A percentile compares a stretch with the other conserved stretches of the same genome.
Conservation (phyloP, 176 grass and related monocot species). For the Carex myosuroides region DNA sequence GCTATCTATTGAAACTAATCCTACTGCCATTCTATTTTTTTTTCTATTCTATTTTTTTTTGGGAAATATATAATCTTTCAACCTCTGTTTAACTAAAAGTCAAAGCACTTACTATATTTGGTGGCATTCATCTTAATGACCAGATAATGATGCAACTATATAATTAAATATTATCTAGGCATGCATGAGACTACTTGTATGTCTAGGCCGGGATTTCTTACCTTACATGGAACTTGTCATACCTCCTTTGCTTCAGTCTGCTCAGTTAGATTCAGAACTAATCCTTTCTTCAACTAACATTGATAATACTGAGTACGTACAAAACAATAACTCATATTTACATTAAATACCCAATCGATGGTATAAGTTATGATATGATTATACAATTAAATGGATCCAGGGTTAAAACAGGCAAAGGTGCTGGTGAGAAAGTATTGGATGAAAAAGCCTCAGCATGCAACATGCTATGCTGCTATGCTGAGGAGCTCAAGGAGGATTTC, state of each 20-base stretch:
- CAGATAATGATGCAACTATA: not conserved
- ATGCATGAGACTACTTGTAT: conserved; percentile 72
- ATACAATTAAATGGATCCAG: not conserved
- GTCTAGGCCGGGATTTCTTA: conserved; percentile 79
- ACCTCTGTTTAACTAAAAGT: no score
- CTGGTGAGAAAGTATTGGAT: conserved; percentile 29
- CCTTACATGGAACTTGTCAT: conserved; percentile 87
- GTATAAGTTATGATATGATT: not conserved
- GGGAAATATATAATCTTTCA: no score
- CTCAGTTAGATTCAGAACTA: conserved; percentile 27
- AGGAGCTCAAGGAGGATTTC: conserved; percentile 90
- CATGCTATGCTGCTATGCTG: conserved; percentile 82
- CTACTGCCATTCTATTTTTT: not conserved
- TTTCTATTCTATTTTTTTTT: no score
- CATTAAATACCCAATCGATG: not conserved
- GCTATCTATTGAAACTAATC: not conserved
- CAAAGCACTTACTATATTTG: not conserved
- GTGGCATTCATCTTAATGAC: not conserved
- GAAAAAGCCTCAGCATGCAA: conserved; percentile 84
- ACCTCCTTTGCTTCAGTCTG: conserved; percentile 76
- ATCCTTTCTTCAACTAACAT: not conserved
- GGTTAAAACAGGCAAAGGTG: not conserved
- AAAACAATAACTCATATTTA: not conserved
- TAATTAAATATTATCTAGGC: conserved; percentile 26
- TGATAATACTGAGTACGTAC: not conserved